Percentiles rank a stretch among this genome's conserved stretches.
Conservation (phyloP, 1,139 yeast species). For the Spathaspora jeffriesii region DNA sequence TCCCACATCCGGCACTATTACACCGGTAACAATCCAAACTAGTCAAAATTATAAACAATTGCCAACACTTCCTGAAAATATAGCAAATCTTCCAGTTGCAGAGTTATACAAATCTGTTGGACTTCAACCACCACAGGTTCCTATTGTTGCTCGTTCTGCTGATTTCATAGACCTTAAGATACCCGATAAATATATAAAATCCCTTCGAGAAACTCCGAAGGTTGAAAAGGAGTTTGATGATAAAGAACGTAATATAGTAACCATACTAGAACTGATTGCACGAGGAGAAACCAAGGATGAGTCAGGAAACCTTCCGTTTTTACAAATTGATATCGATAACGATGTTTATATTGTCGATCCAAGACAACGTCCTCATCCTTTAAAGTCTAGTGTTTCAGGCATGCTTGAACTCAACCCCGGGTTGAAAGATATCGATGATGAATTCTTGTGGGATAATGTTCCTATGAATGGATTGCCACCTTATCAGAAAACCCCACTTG, state of each 20-base stretch:
- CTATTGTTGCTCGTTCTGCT: not conserved
- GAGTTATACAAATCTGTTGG: not conserved
- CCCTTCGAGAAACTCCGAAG: conserved; percentile 9
- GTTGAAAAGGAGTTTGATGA: conserved; percentile 22
- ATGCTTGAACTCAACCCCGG: conserved; percentile 39
- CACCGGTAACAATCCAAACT: not conserved
- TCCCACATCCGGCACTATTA: not conserved
- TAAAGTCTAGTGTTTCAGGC: conserved; percentile 42
- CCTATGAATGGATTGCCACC: conserved; percentile 43
- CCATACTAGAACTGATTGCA: conserved; percentile 26
- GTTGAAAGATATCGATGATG: conserved; percentile 39
- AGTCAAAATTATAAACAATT: not conserved
- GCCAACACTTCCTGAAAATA: not conserved
- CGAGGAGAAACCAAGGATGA: conserved; percentile 27
- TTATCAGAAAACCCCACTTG: conserved; percentile 27
- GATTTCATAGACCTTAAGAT: conserved; percentile 26
- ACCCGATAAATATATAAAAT: conserved; percentile 30
- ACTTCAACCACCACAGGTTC: not conserved
- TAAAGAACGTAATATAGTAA: conserved; percentile 26
- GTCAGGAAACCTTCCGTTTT: conserved; percentile 6
- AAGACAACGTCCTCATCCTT: conserved; percentile 24
- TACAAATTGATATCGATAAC: conserved; percentile 6
- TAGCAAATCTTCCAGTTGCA: not conserved
- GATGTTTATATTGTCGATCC: conserved; percentile 19
- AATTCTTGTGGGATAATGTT: conserved; percentile 40